Conservation (phyloP, 2,329 filamentous ascomycete genomes). For the Pseudocercospora ulei region DNA sequence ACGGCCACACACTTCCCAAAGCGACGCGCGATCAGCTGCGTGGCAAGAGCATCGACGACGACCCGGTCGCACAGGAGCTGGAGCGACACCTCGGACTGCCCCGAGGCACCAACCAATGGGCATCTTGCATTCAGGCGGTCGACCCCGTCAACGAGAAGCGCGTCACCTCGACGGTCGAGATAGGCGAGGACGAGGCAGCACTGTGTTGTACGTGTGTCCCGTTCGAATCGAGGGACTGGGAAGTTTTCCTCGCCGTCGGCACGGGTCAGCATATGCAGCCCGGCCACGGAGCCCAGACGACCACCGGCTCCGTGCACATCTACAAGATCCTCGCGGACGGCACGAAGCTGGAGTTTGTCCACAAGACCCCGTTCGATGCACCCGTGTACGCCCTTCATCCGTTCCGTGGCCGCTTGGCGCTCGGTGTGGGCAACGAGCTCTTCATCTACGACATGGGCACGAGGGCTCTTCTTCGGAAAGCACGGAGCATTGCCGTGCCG, state of each 20-base stretch:
- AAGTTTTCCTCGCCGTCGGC: slow-evolving; percentile 85
- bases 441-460: slow-evolving; percentile 88
- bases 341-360: slow-evolving; percentile 82
- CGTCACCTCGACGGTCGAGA: slow-evolving; percentile 64
- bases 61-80: slow-evolving; percentile 20
- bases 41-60: slow-evolving; percentile 19
- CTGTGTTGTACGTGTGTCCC: slow-evolving; percentile 75
- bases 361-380: slow-evolving; percentile 87
- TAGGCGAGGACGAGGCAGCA: slow-evolving; percentile 84
- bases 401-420: slow-evolving; percentile 82
- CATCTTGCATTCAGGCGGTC: slow-evolving; percentile 86
- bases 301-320: slow-evolving; percentile 70
- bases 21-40: slow-evolving; percentile 49
- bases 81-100: slow-evolving; percentile 78
- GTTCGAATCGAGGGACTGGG: slow-evolving; percentile 80
- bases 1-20: slow-evolving; percentile 80
- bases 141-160: slow-evolving; percentile 53
- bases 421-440: slow-evolving; percentile 73
- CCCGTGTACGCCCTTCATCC: slow-evolving; percentile 81
- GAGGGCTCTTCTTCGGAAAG: slow-evolving; percentile 83
- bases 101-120: slow-evolving; percentile 75
- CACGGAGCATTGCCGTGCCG: slow-evolving; percentile 36
- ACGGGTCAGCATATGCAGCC: slow-evolving; percentile 73
- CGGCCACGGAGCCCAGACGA: slow-evolving; percentile 18
- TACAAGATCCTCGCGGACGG: slow-evolving; percentile 84